A percentile compares a stretch with the other conserved stretches of the same genome.
These are phyloP conservation scores for Pythium insidiosum DNA, from an alignment of 352 stramenopile species.

Conservation along the genomic window DNA sequence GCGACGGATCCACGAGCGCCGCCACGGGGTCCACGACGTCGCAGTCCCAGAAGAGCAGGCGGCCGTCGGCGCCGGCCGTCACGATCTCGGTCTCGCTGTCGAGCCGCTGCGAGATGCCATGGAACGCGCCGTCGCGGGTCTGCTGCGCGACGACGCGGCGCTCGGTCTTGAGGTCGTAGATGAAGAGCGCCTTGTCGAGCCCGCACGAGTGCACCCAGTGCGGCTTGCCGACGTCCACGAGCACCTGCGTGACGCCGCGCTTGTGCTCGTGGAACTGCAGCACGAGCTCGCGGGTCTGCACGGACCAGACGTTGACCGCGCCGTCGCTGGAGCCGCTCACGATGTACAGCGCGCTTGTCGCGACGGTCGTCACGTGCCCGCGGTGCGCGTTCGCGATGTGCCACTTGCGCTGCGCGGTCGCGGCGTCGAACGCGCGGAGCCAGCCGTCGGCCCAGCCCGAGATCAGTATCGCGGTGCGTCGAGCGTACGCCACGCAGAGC, in stretches of 20 bases:
- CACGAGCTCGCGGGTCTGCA: constrained; percentile 79
- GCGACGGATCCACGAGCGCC: constrained; percentile 31
- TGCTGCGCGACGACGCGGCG: constrained; percentile 76
- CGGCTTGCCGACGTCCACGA: constrained; percentile 68
- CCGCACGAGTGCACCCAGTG: constrained; percentile 86
- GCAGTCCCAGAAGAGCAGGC: constrained; percentile 88
- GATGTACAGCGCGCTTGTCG: constrained; percentile 57
- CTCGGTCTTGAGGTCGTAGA: constrained; percentile 88
- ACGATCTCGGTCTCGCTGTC: constrained; percentile 90
- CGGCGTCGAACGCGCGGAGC: constrained; percentile 50
- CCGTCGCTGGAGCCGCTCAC: constrained; percentile 81
- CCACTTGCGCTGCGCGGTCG: constrained; percentile 58
- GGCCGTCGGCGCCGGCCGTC: constrained; percentile 71
- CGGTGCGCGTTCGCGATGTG: constrained; percentile 84
- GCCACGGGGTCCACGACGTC: constrained; percentile 78
- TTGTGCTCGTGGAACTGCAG: constrained; percentile 90
- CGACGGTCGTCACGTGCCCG: constrained; percentile 68
- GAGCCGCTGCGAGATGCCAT: constrained; percentile 75
- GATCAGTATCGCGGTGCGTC: constrained; percentile 25
- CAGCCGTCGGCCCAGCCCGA: constrained; percentile 71
- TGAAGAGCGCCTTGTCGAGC: constrained; percentile 83
- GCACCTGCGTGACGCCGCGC: constrained; percentile 64
- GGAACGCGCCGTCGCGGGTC: constrained; percentile 69
- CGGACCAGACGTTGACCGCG: constrained; percentile 85
- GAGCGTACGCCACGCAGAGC: constrained; percentile 34